Evolutionary conservation across 345 rosid species (phyloP), one percentile per base, ranked within the genome.

Genomic region (Arabidopsis arenosa): DNA sequence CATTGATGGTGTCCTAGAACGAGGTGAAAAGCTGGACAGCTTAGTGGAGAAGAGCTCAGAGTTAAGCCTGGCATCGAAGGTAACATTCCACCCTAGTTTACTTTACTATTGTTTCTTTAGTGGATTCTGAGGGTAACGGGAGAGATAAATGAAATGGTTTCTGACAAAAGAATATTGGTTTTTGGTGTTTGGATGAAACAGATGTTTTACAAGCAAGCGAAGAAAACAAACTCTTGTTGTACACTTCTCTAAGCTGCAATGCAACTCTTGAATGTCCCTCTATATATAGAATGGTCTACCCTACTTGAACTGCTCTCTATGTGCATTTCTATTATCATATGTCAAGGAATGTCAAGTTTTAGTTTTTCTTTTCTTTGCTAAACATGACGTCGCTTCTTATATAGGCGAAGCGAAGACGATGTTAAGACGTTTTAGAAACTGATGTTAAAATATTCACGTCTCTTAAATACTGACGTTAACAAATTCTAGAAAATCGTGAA

Each of bases 171-270:
- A 57, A 56, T 6, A 28, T 30, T 64, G 63, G 43, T 30, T 1
- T 28, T 40, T 28, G 53, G 67, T 36, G 53, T 65, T 48, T 76
- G 54, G 66, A 73, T 82, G 80, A 54, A 82, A 85, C 96, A 95
- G 96, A 92, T 95, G 96, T 95, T 95, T 81, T 95, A 92, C 93
- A 92, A 92, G 88, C 97, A 89, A 76, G 94, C 98, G 9, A 89
- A 92, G 89, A 89, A 95, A 83, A 89, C 97, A 48, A 95, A 95
- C 70, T 87, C 85, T 52, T 95, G 99, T 81, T 92, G 99, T 79
- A 87, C 90, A 60, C 74, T 93, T 65, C 93, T 95, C 81, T 95
- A 83, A 89, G 80, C 68, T 73, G 61, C 61, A 26, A 54, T 57
- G 39, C 74, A 43, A 43, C 47, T 43, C n/a, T 43, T 12, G 52